phyloP scores from a whole-genome alignment of 2,329 filamentous ascomycete species.

The Nannizziopsis arthrosporioides region DNA sequence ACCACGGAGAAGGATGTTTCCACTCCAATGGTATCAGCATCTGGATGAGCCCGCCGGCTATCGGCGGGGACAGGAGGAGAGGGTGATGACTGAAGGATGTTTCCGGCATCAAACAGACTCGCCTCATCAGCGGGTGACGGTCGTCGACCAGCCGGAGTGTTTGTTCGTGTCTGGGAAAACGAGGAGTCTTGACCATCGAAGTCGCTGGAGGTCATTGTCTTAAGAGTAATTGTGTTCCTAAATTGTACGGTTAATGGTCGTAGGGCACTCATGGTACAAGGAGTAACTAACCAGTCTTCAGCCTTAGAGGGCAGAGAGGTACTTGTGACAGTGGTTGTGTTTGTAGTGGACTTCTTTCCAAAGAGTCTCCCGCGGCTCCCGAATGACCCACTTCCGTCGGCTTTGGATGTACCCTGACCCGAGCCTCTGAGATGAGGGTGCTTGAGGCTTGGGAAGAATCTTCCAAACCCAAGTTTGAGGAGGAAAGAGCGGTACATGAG shows the following conservation, averaged over 20 bases:
- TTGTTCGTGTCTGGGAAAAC: neutral
- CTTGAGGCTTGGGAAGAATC: slow-evolving; percentile 22
- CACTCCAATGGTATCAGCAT: neutral
- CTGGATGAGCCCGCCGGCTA: neutral
- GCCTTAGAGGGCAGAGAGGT: neutral
- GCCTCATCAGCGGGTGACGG: neutral
- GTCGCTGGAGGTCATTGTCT: slow-evolving; percentile 4
- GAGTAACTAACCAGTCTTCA: slow-evolving; percentile 1
- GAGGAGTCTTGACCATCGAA: slow-evolving; percentile 1
- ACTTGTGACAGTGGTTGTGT: neutral
- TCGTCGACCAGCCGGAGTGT: neutral
- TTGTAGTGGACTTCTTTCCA: slow-evolving; percentile 15
- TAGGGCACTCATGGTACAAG: neutral
- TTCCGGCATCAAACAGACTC: slow-evolving; percentile 1
- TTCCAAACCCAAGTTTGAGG: slow-evolving; percentile 32
- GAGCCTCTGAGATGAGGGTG: slow-evolving; percentile 15
- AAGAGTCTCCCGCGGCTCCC: slow-evolving; percentile 15
- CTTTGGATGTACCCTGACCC: slow-evolving; percentile 9
- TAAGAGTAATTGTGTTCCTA: slow-evolving; percentile 7
- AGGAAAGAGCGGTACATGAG: slow-evolving; percentile 42
- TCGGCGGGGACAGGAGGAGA: neutral
- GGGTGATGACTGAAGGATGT: slow-evolving; percentile 1
- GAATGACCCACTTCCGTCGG: neutral
- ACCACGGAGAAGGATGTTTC: neutral
- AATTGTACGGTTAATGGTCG: neutral